A percentile compares a stretch with the other conserved stretches of the same genome.
Conservation (phyloP, 169 alveolate genomes). For the Babesia ovata region DNA sequence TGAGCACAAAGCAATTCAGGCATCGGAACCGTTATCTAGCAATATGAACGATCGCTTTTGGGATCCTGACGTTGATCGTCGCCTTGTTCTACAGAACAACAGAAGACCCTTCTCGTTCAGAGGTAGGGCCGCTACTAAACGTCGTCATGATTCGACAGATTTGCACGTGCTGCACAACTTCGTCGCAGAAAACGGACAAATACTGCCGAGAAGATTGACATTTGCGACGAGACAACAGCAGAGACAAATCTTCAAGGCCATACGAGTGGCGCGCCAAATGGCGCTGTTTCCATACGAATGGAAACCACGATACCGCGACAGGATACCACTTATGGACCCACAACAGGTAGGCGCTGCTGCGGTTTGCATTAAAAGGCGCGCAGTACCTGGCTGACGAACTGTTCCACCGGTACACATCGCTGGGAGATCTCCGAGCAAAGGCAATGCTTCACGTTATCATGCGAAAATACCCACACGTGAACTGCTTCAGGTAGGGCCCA, state of each 20-base stretch:
- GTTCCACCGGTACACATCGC: conserved; percentile 68
- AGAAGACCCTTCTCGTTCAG: conserved; percentile 69
- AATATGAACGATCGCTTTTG: conserved; percentile 76
- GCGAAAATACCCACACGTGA: conserved; percentile 72
- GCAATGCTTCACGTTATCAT: conserved; percentile 79
- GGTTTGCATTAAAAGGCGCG: neutral
- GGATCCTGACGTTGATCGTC: conserved; percentile 76
- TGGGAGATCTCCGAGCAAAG: conserved; percentile 78
- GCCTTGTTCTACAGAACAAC: conserved; percentile 71
- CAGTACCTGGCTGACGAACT: conserved; percentile 81
- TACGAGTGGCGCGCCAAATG: conserved; percentile 80
- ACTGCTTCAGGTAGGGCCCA: conserved; percentile 62
- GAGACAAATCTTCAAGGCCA: conserved; percentile 79
- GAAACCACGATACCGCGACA: conserved; percentile 76
- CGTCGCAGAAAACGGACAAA: conserved; percentile 81
- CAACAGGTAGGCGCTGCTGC: conserved; percentile 26
- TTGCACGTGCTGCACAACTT: conserved; percentile 79
- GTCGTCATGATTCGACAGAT: conserved; percentile 33
- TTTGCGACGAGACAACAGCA: conserved; percentile 82
- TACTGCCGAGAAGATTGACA: conserved; percentile 80
- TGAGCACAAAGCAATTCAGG: neutral
- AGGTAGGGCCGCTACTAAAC: conserved; percentile 11
- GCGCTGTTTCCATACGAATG: conserved; percentile 84
- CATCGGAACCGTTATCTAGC: conserved; percentile 19
- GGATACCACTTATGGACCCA: conserved; percentile 83